phyloP scores from a whole-genome alignment of 2,329 filamentous ascomycete species.

The Tricladium varicosporioides region DNA sequence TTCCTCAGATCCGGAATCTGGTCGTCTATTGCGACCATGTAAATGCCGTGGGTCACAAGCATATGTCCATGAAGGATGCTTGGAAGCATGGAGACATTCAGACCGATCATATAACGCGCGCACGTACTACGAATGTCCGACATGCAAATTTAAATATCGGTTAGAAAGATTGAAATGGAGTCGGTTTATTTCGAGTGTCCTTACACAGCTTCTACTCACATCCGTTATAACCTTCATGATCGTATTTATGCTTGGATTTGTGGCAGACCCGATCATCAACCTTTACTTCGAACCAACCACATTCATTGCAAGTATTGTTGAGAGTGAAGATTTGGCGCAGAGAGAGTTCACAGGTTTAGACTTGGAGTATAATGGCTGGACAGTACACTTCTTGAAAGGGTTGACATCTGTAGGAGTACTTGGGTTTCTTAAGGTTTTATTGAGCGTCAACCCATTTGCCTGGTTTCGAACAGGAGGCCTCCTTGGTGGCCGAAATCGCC shows the following conservation, averaged over 20 bases:
- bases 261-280: conserved; percentile 90
- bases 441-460: conserved; percentile 72
- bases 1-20: conserved; percentile 70
- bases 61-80: conserved; percentile 91
- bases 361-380: conserved; percentile 58
- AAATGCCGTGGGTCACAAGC: conserved; percentile 89
- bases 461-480: conserved; percentile 68
- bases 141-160: conserved; percentile 80
- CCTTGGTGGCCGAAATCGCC: conserved; percentile 58
- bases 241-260: conserved; percentile 82
- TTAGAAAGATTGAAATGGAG: conserved; percentile 76
- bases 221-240: conserved; percentile 66
- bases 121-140: conserved; percentile 85
- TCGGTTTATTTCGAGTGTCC: conserved; percentile 63
- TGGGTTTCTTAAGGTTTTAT: conserved; percentile 77
- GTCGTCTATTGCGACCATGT: conserved; percentile 83
- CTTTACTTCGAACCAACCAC: conserved; percentile 79
- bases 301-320: conserved; percentile 48
- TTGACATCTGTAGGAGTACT: conserved; percentile 85
- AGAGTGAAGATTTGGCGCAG: conserved; percentile 38
- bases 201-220: conserved; percentile 70
- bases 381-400: conserved; percentile 83
- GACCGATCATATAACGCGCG: conserved; percentile 61
- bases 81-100: conserved; percentile 77
- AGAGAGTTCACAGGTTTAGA: conserved; percentile 41